Conservation (phyloP, 768 basidiomycete species). For the Rossbeevera mucosa region DNA sequence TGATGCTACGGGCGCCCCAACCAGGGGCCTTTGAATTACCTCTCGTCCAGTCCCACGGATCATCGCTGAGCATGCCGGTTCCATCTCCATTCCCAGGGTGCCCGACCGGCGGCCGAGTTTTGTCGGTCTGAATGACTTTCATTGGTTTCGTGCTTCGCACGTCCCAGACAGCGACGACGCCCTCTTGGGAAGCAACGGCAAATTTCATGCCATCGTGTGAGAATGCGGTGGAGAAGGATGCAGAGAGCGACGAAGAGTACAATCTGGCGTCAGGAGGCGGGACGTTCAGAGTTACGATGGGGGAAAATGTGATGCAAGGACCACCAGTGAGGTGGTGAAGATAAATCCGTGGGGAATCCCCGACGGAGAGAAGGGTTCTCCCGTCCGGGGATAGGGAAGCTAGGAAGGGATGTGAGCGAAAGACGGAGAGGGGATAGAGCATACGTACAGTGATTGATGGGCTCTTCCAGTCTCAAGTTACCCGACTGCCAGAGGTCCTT, state of each 20-base stretch:
- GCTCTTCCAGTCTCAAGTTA: conserved; percentile 54
- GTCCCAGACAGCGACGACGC: conserved; percentile 78
- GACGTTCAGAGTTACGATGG: conserved; percentile 63
- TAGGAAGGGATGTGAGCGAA: conserved; percentile 28
- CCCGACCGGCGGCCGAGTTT: conserved; percentile 29
- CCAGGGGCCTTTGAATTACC: conserved; percentile 59
- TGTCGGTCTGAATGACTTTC: conserved; percentile 60
- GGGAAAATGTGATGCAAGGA: conserved; percentile 53
- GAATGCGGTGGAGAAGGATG: conserved; percentile 79
- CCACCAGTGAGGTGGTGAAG: conserved; percentile 75
- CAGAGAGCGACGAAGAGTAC: conserved; percentile 46
- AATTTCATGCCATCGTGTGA: conserved; percentile 73
- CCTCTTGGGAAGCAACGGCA: conserved; percentile 80
- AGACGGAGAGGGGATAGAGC: not conserved
- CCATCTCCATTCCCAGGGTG: conserved; percentile 36
- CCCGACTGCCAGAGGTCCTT: conserved; percentile 48
- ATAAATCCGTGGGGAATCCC: conserved; percentile 83
- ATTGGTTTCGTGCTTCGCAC: conserved; percentile 69
- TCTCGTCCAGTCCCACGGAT: conserved; percentile 65
- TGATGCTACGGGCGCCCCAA: conserved; percentile 83
- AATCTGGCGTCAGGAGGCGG: conserved; percentile 49
- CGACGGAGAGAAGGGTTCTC: conserved; percentile 80
- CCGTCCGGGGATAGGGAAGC: conserved; percentile 90
- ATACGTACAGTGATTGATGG: conserved; percentile 76
- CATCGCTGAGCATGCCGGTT: conserved; percentile 55